phyloP scores from a whole-genome alignment of 257 asterid genomes.

The Nemophila menziesii region DNA sequence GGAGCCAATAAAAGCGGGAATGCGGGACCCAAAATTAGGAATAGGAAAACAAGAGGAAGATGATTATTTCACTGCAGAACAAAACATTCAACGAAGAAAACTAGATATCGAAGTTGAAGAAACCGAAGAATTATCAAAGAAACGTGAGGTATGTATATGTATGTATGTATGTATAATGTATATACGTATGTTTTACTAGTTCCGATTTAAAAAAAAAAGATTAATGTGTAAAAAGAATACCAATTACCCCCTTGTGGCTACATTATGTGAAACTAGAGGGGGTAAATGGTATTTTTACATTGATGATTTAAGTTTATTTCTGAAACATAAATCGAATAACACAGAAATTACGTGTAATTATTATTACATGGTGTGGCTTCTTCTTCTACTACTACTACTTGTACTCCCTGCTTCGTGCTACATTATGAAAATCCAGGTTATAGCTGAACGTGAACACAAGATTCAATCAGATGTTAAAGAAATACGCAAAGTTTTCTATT shows the following conservation, averaged over 20 bases:
- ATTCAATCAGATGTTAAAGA: slow-evolving; percentile 91
- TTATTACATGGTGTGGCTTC: slow-evolving; percentile 99
- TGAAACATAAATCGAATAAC: slow-evolving; percentile 72
- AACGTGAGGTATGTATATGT: slow-evolving; percentile 94
- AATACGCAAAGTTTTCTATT: slow-evolving; percentile 83
- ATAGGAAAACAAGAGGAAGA: slow-evolving; percentile 99
- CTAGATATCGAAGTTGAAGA: slow-evolving; percentile 91
- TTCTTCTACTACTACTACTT: too few species aligned
- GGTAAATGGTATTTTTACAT: too few species aligned
- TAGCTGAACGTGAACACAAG: slow-evolving; percentile 97
- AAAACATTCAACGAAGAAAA: slow-evolving; percentile 89
- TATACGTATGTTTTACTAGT: too few species aligned
- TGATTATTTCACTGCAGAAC: slow-evolving; percentile 93
- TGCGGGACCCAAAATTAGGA: slow-evolving; percentile 82
- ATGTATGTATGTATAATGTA: too few species aligned
- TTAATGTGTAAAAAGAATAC: too few species aligned
- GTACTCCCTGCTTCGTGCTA: slow-evolving; percentile 99
- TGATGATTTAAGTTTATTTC: slow-evolving; percentile 50
- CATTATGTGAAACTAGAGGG: too few species aligned
- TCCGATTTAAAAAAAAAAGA: too few species aligned
- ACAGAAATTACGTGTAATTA: slow-evolving; percentile 97
- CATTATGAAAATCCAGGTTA: slow-evolving; percentile 98
- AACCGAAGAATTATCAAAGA: slow-evolving; percentile 80
- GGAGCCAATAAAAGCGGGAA: slow-evolving; percentile 95
- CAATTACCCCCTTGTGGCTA: too few species aligned